These are phyloP conservation scores for Lanmaoa pseudosensibilis DNA, from an alignment of 768 basidiomycete species.

Conservation along the genomic window DNA sequence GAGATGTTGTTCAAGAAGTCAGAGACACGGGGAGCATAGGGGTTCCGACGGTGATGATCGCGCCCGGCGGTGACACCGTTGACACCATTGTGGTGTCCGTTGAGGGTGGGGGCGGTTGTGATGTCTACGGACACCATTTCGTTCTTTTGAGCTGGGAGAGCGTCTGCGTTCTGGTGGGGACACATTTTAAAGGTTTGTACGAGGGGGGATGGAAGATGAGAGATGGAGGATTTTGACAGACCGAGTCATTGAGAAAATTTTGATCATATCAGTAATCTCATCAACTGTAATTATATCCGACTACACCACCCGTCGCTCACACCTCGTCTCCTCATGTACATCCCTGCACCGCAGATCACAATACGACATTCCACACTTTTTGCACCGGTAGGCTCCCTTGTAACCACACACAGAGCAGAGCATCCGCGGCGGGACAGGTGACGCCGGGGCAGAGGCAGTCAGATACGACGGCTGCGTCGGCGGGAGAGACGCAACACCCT, in stretches of 20 bases:
- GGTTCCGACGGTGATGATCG: conserved; percentile 55
- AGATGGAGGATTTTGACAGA: neutral
- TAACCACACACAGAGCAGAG: conserved; percentile 88
- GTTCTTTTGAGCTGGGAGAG: conserved; percentile 39
- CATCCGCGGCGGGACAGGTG: conserved; percentile 63
- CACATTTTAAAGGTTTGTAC: conserved; percentile 36
- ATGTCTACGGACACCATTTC: conserved; percentile 74
- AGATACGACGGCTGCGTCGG: conserved; percentile 64
- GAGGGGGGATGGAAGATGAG: neutral
- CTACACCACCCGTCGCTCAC: conserved; percentile 69
- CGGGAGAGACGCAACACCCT: conserved; percentile 62
- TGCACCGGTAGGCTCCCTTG: conserved; percentile 78
- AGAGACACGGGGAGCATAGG: conserved; percentile 87
- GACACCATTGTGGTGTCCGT: conserved; percentile 42
- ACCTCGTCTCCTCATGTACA: conserved; percentile 78
- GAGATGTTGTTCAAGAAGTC: conserved; percentile 92
- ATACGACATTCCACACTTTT: conserved; percentile 72
- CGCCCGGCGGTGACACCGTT: conserved; percentile 38
- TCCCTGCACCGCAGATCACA: conserved; percentile 73
- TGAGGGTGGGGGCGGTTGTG: conserved; percentile 36
- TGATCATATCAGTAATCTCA: too few relatives aligned
- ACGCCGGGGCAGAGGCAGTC: conserved; percentile 60
- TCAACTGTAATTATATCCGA: neutral
- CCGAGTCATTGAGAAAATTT: conserved; percentile 16
- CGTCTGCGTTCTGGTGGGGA: conserved; percentile 55